phyloP scores from a whole-genome alignment of 805 yeast genomes.

The Yamadazyma nakazawae region DNA sequence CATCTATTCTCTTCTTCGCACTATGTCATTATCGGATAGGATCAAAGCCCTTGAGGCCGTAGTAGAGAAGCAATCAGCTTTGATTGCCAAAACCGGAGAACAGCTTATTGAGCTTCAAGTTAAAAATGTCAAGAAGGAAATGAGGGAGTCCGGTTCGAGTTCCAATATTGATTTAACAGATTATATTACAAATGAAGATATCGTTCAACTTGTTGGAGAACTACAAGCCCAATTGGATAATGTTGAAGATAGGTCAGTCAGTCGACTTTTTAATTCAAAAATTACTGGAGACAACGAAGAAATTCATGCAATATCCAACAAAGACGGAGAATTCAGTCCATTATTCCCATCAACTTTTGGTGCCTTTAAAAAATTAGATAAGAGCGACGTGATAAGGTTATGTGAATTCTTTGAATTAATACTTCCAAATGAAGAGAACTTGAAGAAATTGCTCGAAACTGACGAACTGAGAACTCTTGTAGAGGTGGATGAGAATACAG shows the following conservation, averaged over 20 bases:
- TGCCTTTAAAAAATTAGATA: conserved; percentile 48
- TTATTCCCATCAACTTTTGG: conserved; percentile 57
- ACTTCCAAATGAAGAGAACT: conserved; percentile 56
- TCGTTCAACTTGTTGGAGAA: conserved; percentile 84
- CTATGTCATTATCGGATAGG: conserved; percentile 27
- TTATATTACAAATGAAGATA: conserved; percentile 76
- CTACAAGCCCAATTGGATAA: conserved; percentile 82
- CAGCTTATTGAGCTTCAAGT: conserved; percentile 72
- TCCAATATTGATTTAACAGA: conserved; percentile 45
- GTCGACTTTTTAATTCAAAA: conserved; percentile 65
- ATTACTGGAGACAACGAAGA: conserved; percentile 32
- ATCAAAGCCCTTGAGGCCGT: conserved; percentile 50
- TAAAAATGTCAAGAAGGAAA: conserved; percentile 42
- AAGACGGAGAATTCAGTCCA: conserved; percentile 71
- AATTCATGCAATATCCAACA: conserved; percentile 69
- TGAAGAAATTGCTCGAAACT: conserved; percentile 16
- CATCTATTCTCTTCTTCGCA: not conserved
- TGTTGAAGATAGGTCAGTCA: conserved; percentile 71
- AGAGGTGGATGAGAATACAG: conserved; percentile 7
- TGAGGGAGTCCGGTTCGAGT: conserved; percentile 24
- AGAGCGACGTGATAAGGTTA: conserved; percentile 48
- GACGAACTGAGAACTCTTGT: conserved; percentile 9
- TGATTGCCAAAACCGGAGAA: conserved; percentile 76
- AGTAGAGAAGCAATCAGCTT: conserved; percentile 61
- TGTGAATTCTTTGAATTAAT: conserved; percentile 74